phyloP scores from a whole-genome alignment of 371 early-diverging fungal species.

The Circinella umbellata region DNA sequence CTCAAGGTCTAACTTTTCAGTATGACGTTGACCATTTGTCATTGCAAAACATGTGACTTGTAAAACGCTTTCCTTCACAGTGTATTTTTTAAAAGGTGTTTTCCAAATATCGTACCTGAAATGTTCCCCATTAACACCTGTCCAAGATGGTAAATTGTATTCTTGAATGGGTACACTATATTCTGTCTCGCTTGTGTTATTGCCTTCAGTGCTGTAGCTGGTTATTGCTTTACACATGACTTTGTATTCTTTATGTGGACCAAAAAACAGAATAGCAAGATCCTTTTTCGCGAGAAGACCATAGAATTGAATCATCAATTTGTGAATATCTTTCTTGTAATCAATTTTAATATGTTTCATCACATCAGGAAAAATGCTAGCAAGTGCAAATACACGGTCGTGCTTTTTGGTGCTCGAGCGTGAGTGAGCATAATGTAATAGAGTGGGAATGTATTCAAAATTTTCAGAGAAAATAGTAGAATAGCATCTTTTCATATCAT shows the following conservation, averaged over 20 bases:
- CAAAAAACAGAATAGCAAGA: not conserved
- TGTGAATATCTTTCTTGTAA: not conserved
- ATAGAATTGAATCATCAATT: not conserved
- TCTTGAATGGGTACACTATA: not conserved
- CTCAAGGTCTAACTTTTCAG: too few relatives aligned
- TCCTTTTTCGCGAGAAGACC: not conserved
- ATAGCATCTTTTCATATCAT: not conserved
- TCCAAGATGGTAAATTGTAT: not conserved
- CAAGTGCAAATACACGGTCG: not conserved
- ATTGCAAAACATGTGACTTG: not conserved
- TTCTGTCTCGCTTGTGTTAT: not conserved
- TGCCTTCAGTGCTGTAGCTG: too few relatives aligned
- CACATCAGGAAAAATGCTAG: not conserved
- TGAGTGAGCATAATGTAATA: not conserved
- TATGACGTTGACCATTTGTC: too few relatives aligned
- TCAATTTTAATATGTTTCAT: not conserved
- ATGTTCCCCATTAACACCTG: not conserved
- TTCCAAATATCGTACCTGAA: not conserved
- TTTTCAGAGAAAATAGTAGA: too few relatives aligned
- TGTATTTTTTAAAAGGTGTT: too few relatives aligned
- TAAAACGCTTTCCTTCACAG: too few relatives aligned
- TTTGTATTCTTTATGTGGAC: too few relatives aligned
- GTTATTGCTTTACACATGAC: too few relatives aligned
- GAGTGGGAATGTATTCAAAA: too few relatives aligned
- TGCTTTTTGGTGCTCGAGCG: not conserved